Percentiles rank a stretch among this genome's conserved stretches.
Evolutionary conservation across 2,329 filamentous ascomycete species (phyloP).

Genomic region (Hypoxylon sp.): DNA sequence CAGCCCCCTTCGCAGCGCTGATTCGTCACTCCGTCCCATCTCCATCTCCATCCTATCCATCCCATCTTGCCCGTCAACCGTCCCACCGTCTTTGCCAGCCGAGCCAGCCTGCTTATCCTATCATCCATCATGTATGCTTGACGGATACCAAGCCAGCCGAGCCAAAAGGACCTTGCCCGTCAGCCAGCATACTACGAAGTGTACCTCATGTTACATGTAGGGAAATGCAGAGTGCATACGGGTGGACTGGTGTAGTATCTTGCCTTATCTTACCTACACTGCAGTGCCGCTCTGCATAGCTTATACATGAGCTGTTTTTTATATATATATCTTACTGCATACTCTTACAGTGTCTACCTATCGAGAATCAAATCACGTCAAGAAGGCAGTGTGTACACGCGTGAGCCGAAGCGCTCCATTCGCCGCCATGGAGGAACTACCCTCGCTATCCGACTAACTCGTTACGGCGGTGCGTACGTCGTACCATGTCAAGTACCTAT

Average conservation of each 20-base stretch:
- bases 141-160: background rate
- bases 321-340: background rate
- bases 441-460: slow-evolving; percentile 4
- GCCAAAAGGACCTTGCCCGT: slow-evolving; percentile 28
- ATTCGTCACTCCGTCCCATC: background rate
- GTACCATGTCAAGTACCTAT: slow-evolving; percentile 33
- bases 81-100: background rate
- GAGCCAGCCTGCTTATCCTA: background rate
- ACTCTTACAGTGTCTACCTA: background rate
- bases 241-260: background rate
- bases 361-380: background rate
- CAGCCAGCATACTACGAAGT: background rate
- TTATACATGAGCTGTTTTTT: background rate
- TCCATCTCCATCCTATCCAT: too few species aligned
- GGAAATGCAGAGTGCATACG: background rate
- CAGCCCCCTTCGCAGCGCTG: background rate
- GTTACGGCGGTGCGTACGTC: slow-evolving; percentile 25
- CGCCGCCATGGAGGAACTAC: slow-evolving; percentile 9
- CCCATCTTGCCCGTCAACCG: background rate
- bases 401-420: slow-evolving; percentile 16
- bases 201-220: background rate
- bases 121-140: background rate
- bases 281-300: background rate
- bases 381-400: background rate
- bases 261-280: background rate